Conservation (phyloP, 176 grass and related monocot species). For the Cenchrus purpureus region DNA sequence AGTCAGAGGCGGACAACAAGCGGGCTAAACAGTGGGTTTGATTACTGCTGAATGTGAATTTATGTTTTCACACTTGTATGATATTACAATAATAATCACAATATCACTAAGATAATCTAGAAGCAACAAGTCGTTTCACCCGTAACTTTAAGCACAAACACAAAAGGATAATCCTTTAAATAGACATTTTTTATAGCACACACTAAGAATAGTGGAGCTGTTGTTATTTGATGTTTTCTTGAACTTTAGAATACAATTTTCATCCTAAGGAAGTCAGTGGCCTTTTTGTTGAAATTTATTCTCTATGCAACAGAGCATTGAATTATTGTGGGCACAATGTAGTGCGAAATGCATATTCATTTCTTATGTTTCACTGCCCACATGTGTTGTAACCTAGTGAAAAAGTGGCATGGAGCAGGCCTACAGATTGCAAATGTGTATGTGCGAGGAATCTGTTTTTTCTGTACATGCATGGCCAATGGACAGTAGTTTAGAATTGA, state of each 20-base stretch:
- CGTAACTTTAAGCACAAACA: background rate
- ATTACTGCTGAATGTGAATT: constrained; percentile 7
- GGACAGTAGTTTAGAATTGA: background rate
- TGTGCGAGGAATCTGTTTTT: background rate
- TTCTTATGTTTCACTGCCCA: background rate
- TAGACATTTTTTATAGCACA: background rate
- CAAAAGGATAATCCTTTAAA: background rate
- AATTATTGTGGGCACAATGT: background rate
- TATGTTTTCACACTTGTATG: background rate
- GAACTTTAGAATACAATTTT: background rate
- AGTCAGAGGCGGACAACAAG: constrained; percentile 71
- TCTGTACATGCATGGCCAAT: constrained; percentile 1
- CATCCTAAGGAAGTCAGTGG: background rate
- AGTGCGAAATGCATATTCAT: constrained; percentile 25
- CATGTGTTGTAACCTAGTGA: background rate
- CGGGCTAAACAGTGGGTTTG: constrained; percentile 87
- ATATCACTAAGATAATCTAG: background rate
- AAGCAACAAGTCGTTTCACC: background rate
- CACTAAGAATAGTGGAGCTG: background rate
- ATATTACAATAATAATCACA: background rate
- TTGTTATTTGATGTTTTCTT: constrained; percentile 16
- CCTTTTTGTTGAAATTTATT: constrained; percentile 15
- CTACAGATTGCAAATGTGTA: background rate
- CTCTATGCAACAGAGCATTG: background rate
- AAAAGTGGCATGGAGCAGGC: background rate